Evolutionary conservation across 1,284 basidiomycete genomes (phyloP).

Genomic region (Trametes sp.): DNA sequence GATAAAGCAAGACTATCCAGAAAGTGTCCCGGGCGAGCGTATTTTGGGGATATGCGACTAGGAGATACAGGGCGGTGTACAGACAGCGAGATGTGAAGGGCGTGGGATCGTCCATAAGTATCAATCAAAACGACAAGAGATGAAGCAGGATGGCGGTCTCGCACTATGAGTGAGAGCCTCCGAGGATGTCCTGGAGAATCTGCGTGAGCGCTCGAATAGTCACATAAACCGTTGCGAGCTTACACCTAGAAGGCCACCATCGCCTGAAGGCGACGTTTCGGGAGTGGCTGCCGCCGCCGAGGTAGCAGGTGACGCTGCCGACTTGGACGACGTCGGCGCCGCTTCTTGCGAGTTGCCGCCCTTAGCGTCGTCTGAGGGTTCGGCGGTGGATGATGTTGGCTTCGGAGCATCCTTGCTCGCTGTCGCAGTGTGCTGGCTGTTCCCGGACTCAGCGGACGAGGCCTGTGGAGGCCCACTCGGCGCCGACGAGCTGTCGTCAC

Average conservation of each 20-base stretch:
- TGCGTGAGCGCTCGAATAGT: not conserved
- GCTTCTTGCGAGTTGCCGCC: not conserved
- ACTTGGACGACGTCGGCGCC: not conserved
- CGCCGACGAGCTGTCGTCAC: not conserved
- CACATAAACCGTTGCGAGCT: not conserved
- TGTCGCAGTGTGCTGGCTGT: too few relatives aligned
- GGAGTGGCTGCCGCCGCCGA: not conserved
- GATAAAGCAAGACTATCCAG: not conserved
- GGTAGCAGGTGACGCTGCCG: not conserved
- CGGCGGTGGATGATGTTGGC: not conserved
- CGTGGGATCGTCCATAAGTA: not conserved
- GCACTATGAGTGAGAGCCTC: not conserved
- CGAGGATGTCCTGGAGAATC: not conserved
- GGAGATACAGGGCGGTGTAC: slow-evolving; percentile 11
- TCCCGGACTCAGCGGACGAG: not conserved
- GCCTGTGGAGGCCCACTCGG: not conserved
- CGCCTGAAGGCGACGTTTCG: not conserved
- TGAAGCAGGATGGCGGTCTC: not conserved
- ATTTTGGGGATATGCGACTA: slow-evolving; percentile 4
- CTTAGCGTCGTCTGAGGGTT: not conserved
- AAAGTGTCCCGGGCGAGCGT: not conserved
- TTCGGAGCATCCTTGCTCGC: not conserved
- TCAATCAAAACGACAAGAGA: not conserved
- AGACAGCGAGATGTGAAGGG: not conserved
- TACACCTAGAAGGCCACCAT: not conserved